These are phyloP conservation scores for Ustilago esculenta DNA, from an alignment of 1,284 basidiomycete genomes.

Conservation along the genomic window DNA sequence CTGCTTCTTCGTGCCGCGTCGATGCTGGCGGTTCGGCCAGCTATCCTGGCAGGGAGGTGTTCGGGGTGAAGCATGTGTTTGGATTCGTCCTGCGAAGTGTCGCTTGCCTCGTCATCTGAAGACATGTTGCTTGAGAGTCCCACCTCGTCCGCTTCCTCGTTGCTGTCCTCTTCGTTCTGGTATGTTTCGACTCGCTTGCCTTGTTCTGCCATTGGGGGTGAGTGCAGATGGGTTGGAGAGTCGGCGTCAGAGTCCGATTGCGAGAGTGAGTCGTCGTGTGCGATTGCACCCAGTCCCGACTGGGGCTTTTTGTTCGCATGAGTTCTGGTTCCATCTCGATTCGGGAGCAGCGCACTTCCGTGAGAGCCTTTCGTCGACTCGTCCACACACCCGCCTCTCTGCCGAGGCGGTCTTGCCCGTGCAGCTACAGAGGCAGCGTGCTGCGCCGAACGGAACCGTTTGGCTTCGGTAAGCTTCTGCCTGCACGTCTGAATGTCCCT, in stretches of 20 bases:
- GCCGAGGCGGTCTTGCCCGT: constrained; percentile 1
- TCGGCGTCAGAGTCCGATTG: constrained; percentile 23
- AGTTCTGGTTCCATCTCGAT: neutral
- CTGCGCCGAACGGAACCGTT: constrained; percentile 8
- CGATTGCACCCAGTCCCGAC: constrained; percentile 10
- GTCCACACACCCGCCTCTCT: constrained; percentile 7
- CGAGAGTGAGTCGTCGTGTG: constrained; percentile 11
- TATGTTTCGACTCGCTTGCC: neutral
- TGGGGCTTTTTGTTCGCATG: constrained; percentile 3
- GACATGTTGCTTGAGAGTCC: constrained; percentile 38
- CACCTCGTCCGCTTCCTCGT: constrained; percentile 24
- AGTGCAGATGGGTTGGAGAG: neutral
- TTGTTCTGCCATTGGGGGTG: neutral
- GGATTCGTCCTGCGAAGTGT: constrained; percentile 28
- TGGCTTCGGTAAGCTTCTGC: constrained; percentile 34
- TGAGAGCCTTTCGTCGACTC: neutral
- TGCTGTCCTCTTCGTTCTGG: constrained; percentile 7
- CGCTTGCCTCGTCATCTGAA: constrained; percentile 45
- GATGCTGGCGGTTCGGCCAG: neutral
- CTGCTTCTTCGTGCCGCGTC: constrained; percentile 5
- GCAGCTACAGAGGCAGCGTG: neutral
- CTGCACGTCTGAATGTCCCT: constrained; percentile 23
- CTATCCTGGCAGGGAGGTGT: neutral
- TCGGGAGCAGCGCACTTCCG: neutral
- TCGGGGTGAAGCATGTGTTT: constrained; percentile 17